Evolutionary conservation across 306 rosid genomes (phyloP).

Genomic region (Lithocarpus polystachyus): DNA sequence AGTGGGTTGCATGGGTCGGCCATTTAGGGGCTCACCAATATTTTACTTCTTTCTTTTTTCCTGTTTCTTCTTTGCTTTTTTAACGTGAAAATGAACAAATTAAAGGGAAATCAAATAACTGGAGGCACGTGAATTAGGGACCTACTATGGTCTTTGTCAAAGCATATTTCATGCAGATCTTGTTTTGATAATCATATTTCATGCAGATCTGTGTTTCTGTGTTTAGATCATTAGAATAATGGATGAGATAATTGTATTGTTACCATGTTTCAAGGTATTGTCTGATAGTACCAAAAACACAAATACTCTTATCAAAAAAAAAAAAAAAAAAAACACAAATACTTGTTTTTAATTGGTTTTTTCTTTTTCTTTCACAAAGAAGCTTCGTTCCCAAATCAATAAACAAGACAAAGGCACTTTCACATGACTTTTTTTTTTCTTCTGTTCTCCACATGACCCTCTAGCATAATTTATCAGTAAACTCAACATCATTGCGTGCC

Average conservation of each 20-base stretch:
- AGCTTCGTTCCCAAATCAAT: too few species aligned
- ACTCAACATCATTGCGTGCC: too few species aligned
- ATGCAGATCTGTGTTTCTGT: not conserved
- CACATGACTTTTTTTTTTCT: too few species aligned
- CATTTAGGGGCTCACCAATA: not conserved
- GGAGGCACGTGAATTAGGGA: conserved; percentile 27
- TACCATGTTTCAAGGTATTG: not conserved
- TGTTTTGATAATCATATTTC: too few species aligned
- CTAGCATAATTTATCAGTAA: too few species aligned
- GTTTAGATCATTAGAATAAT: not conserved
- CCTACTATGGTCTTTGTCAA: not conserved
- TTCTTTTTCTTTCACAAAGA: too few species aligned
- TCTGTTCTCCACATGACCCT: too few species aligned
- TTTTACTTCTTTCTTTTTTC: not conserved
- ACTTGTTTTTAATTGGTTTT: too few species aligned
- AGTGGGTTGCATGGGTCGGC: conserved; percentile 3
- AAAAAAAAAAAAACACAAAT: too few species aligned
- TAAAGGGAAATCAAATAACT: not conserved
- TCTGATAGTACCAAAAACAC: too few species aligned
- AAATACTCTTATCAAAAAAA: too few species aligned
- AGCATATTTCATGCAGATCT: not conserved
- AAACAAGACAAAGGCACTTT: too few species aligned
- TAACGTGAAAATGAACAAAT: not conserved
- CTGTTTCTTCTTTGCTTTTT: not conserved
- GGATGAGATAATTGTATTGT: not conserved